A percentile compares a stretch with the other conserved stretches of the same genome.
Conservation (phyloP, 2,329 filamentous ascomycete species). For the Stachybotrys chlorohalonatus region DNA sequence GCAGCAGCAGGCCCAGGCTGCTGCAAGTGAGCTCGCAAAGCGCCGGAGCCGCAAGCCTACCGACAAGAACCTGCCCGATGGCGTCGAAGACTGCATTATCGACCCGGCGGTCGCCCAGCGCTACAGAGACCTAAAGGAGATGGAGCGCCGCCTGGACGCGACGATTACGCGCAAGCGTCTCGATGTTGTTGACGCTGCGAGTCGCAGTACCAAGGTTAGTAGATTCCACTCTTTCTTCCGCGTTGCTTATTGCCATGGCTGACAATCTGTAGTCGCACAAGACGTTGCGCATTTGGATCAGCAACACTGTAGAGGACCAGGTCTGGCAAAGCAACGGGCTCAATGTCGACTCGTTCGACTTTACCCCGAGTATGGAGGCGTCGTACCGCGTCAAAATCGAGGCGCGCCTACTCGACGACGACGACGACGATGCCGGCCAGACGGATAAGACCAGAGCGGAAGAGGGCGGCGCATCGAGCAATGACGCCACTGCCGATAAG, state of each 20-base stretch:
- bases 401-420: conserved; percentile 69
- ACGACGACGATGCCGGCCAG: conserved; percentile 44
- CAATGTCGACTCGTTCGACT: conserved; percentile 71
- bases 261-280: conserved; percentile 52
- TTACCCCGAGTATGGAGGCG: conserved; percentile 66
- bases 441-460: conserved; percentile 12
- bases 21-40: conserved; percentile 60
- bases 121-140: conserved; percentile 75
- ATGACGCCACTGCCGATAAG: conserved; percentile 18
- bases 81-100: conserved; percentile 72
- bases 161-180: conserved; percentile 90
- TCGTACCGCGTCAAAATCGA: conserved; percentile 90
- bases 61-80: conserved; percentile 90
- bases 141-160: conserved; percentile 83
- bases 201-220: conserved; percentile 58
- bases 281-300: conserved; percentile 88
- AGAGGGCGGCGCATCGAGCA: conserved; percentile 1
- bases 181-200: conserved; percentile 77
- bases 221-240: neutral
- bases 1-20: conserved; percentile 42
- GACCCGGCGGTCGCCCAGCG: conserved; percentile 67
- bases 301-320: conserved; percentile 89
- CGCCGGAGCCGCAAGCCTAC: conserved; percentile 82
- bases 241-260: conserved; percentile 3
- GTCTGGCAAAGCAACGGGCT: conserved; percentile 72